Conservation (phyloP, 2,329 filamentous ascomycete genomes). For the Trichophyton equinum region DNA sequence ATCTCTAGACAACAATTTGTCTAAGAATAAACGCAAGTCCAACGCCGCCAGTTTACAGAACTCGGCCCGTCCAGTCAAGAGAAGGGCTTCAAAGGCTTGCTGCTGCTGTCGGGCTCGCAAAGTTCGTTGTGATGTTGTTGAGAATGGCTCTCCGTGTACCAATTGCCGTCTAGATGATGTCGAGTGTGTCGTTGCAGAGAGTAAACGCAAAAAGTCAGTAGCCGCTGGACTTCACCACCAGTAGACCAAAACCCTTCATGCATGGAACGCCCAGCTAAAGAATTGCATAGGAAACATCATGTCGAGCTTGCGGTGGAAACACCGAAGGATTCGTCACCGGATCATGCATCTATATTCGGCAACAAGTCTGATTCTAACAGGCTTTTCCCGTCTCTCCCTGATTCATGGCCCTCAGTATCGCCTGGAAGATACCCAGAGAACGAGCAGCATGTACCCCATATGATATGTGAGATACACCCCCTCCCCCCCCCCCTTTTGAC, state of each 20-base stretch:
- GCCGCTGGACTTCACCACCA: neutral
- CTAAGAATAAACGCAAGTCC: conserved; percentile 44
- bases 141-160: conserved; percentile 30
- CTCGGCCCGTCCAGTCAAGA: conserved; percentile 52
- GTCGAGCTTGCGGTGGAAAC: conserved; percentile 20
- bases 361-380: neutral
- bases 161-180: conserved; percentile 20
- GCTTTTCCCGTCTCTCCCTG: neutral
- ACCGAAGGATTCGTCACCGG: conserved; percentile 18
- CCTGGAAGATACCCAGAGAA: conserved; percentile 21
- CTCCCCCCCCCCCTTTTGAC: conserved; percentile 17
- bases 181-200: conserved; percentile 18
- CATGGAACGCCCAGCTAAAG: neutral
- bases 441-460: conserved; percentile 48
- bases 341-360: neutral
- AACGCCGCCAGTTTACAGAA: conserved; percentile 43
- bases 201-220: conserved; percentile 45
- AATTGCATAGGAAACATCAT: neutral
- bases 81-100: conserved; percentile 43
- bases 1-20: conserved; percentile 19
- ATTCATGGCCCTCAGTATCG: neutral
- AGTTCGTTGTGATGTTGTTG: conserved; percentile 41
- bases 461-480: conserved; percentile 48
- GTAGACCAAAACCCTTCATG: neutral
- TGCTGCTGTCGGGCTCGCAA: conserved; percentile 41